phyloP scores from a whole-genome alignment of 1,284 basidiomycete species.

The Leccinum fuscescens region DNA sequence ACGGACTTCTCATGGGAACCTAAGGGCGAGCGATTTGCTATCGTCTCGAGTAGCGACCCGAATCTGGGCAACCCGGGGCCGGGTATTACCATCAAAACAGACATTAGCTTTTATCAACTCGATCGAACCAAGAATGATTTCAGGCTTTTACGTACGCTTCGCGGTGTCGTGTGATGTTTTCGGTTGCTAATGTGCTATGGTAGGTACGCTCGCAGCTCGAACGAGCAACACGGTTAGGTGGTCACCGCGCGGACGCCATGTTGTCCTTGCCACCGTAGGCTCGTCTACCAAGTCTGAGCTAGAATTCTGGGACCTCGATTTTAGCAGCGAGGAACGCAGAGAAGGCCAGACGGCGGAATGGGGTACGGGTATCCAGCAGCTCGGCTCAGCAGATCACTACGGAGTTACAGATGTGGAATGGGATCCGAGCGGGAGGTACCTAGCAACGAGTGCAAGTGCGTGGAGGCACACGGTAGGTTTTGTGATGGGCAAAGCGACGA shows the following conservation, averaged over 20 bases:
- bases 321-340: slow-evolving; percentile 75
- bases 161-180: slow-evolving; percentile 1
- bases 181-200: slow-evolving; percentile 8
- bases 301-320: slow-evolving; percentile 99
- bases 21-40: slow-evolving; percentile 92
- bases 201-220: slow-evolving; percentile 80
- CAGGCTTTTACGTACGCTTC: slow-evolving; percentile 72
- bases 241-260: slow-evolving; percentile 96
- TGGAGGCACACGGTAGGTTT: slow-evolving; percentile 86
- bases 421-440: slow-evolving; percentile 95
- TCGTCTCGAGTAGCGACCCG: slow-evolving; percentile 93
- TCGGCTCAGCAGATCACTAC: slow-evolving; percentile 93
- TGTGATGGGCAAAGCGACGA: neutral
- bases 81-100: slow-evolving; percentile 93
- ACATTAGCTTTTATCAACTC: slow-evolving; percentile 95
- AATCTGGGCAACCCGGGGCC: slow-evolving; percentile 88
- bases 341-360: slow-evolving; percentile 68
- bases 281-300: slow-evolving; percentile 95
- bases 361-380: slow-evolving; percentile 84
- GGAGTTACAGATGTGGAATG: slow-evolving; percentile 98
- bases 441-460: slow-evolving; percentile 90
- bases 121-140: slow-evolving; percentile 96
- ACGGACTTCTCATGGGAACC: slow-evolving; percentile 99
- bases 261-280: slow-evolving; percentile 94
- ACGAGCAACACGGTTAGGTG: slow-evolving; percentile 96